These are phyloP conservation scores for Tolypocladium tropicale DNA, from an alignment of 2,329 filamentous ascomycete species.

Conservation along the genomic window DNA sequence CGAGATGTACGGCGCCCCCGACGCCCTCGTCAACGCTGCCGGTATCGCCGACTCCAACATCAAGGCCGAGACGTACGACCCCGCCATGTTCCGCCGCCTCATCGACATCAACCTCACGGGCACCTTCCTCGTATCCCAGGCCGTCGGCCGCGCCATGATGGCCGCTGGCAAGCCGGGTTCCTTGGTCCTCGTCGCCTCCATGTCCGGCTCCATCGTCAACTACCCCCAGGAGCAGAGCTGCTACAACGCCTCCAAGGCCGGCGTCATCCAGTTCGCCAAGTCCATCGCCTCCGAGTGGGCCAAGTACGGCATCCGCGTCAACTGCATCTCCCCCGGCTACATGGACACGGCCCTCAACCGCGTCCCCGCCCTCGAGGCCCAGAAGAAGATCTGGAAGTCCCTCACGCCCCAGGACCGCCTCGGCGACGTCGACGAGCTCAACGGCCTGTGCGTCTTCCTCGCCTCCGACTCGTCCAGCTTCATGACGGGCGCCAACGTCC, in stretches of 20 bases:
- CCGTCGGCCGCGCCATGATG: constrained; percentile 66
- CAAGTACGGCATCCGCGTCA: constrained; percentile 69
- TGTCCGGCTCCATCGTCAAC: constrained; percentile 79
- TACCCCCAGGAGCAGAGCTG: constrained; percentile 74
- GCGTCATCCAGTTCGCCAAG: constrained; percentile 67
- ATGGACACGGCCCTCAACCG: constrained; percentile 79
- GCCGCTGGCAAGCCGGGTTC: constrained; percentile 58
- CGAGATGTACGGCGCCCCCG: constrained; percentile 55
- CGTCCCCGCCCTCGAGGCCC: constrained; percentile 64
- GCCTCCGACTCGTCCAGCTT: constrained; percentile 62
- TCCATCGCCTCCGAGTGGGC: constrained; percentile 79
- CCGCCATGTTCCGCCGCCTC: constrained; percentile 65
- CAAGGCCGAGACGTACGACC: constrained; percentile 68
- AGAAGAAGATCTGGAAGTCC: constrained; percentile 73
- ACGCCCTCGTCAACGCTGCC: constrained; percentile 71
- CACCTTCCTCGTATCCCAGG: constrained; percentile 66
- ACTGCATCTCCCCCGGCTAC: constrained; percentile 77
- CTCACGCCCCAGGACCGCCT: constrained; percentile 65
- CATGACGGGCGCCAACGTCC: constrained; percentile 68
- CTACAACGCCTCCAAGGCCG: constrained; percentile 79
- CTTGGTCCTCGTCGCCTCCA: constrained; percentile 68
- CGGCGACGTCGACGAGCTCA: constrained; percentile 64
- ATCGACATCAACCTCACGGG: constrained; percentile 78
- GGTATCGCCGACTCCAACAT: constrained; percentile 79
- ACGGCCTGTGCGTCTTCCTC: constrained; percentile 67